These are phyloP conservation scores for Quercus agrifolia DNA, from an alignment of 306 rosid species.

Conservation along the genomic window DNA sequence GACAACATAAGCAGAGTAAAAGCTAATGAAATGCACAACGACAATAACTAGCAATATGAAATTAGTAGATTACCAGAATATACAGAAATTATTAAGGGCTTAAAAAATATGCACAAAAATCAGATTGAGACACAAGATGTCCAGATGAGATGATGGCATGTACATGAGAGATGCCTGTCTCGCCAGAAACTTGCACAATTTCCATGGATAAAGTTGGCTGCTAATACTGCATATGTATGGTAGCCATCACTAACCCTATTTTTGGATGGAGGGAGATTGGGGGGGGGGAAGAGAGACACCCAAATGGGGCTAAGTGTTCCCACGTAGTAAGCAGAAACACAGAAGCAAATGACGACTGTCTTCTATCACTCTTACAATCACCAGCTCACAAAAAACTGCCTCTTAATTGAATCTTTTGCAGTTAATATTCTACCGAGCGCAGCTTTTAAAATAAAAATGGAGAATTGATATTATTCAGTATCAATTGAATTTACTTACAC, in stretches of 20 bases:
- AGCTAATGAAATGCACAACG: background rate
- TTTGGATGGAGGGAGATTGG: too few relatives aligned
- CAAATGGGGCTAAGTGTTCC: background rate
- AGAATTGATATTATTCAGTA: background rate
- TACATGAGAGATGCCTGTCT: background rate
- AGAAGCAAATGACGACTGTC: background rate
- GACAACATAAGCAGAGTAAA: background rate
- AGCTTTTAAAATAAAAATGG: too few relatives aligned
- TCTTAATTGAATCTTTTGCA: background rate
- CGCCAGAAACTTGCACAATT: background rate
- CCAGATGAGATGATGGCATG: background rate
- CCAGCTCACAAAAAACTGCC: background rate
- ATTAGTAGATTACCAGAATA: background rate
- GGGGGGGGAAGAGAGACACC: too few relatives aligned
- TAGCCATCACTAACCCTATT: background rate
- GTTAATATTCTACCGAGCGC: background rate
- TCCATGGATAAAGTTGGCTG: background rate
- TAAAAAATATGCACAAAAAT: background rate
- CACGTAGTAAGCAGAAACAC: background rate
- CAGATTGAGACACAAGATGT: background rate
- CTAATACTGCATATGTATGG: background rate
- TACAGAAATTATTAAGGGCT: background rate
- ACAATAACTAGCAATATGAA: background rate
- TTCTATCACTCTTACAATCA: background rate
- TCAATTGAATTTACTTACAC: slow-evolving; percentile 42